These are phyloP conservation scores for Crotalaria pallida DNA, from an alignment of 306 rosid species.

Conservation along the genomic window DNA sequence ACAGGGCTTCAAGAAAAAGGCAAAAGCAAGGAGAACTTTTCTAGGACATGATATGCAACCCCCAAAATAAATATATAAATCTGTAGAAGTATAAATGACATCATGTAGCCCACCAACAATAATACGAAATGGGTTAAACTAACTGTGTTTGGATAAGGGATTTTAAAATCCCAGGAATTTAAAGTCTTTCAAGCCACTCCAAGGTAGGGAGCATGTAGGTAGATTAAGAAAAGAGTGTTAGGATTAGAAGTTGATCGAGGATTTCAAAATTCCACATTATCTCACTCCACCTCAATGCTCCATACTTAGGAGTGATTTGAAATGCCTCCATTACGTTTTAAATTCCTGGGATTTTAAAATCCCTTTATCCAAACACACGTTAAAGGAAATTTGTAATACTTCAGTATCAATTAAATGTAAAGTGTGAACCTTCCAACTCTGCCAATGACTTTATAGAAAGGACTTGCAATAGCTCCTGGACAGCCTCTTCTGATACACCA, in stretches of 20 bases:
- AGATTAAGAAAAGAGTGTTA: no score
- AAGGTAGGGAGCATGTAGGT: no score
- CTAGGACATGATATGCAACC: not conserved
- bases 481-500: constrained; percentile 74
- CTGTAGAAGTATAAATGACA: not conserved
- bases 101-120: not conserved
- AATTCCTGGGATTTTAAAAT: constrained; percentile 7
- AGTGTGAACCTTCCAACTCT: constrained; percentile 73
- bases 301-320: no score
- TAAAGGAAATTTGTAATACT: constrained; percentile 1
- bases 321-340: no score
- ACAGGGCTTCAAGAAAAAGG: not conserved
- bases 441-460: constrained; percentile 88
- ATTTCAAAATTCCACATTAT: no score
- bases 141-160: no score
- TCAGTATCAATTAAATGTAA: not conserved
- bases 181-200: no score
- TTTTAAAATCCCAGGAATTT: constrained; percentile 4
- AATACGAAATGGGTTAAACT: constrained; percentile 5
- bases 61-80: not conserved
- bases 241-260: no score
- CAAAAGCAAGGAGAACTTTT: not conserved
- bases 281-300: no score
- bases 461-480: constrained; percentile 72
- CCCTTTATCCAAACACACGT: no score